These are phyloP conservation scores for Leptosphaerulina australis DNA, from an alignment of 2,329 filamentous ascomycete genomes.

Conservation along the genomic window DNA sequence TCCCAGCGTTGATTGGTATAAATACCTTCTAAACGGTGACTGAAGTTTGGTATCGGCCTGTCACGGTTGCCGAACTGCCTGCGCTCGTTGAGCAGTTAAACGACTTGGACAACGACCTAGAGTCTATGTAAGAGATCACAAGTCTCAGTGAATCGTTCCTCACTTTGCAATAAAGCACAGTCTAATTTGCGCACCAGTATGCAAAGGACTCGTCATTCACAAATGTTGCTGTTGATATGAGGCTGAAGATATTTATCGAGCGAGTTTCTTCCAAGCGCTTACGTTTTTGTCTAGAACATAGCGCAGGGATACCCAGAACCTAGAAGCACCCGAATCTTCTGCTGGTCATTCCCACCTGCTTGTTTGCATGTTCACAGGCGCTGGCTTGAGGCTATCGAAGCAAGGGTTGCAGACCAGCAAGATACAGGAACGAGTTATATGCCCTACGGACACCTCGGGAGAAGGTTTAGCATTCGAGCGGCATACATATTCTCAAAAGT, in stretches of 20 bases:
- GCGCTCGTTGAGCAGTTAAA: not conserved
- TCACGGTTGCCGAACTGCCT: not conserved
- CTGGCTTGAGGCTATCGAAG: too few relatives aligned
- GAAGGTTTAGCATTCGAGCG: too few relatives aligned
- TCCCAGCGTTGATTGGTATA: too few relatives aligned
- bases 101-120: not conserved
- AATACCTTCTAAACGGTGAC: too few relatives aligned
- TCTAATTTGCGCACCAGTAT: constrained; percentile 52
- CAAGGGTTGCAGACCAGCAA: too few relatives aligned
- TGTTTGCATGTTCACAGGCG: constrained; percentile 32
- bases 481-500: too few relatives aligned
- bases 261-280: constrained; percentile 21
- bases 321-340: constrained; percentile 23
- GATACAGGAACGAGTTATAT: too few relatives aligned
- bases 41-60: constrained; percentile 44
- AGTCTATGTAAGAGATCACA: constrained; percentile 34
- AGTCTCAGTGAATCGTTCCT: constrained; percentile 46
- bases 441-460: too few relatives aligned
- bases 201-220: constrained; percentile 49
- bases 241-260: not conserved
- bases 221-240: not conserved
- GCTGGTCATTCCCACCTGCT: constrained; percentile 27
- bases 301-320: constrained; percentile 31
- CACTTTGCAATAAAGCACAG: constrained; percentile 13
- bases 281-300: constrained; percentile 24